Evolutionary conservation across 352 stramenopile genomes (phyloP), one percentile per base, ranked within the genome.

Genomic region (Phytophthora aleatoria): DNA sequence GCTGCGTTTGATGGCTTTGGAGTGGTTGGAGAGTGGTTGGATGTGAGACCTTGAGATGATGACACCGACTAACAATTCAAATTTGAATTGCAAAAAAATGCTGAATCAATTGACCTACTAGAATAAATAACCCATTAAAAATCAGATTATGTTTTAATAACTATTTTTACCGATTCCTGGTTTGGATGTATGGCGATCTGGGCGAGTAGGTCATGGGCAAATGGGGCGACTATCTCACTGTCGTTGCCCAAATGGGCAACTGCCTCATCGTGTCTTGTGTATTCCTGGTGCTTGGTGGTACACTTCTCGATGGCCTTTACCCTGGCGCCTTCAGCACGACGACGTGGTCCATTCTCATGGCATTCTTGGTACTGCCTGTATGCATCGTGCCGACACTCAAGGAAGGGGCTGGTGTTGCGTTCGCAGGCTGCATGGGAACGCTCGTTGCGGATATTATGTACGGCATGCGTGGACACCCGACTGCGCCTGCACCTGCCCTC

Each of bases 271-370:
- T 67, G 6, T 50, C 59, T 12, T 60, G 50, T 16, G 59, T 61
- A 24, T 67, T 67, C 52, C 51, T 67, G 31, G 76, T 85, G 57
- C 71, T 85, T 28, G 76, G 76, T 11, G 73, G 76, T 36, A 82
- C 59, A 6, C 50, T 83, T 9, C 60, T 82, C 1, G 50, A 67
- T 16, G 52, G 43, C 2, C 74, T 86, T 11, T 82, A 84, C 48
- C 77, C 77, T 13, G 54, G n/a, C n/a, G 50, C 59, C 27, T 67
- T 67, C 51, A 67, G 59, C 15, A 57, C 55, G 31, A 63, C 61
- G 41, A 73, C 61, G 16, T 77, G 69, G 69, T 77, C 74, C 20
- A 72, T 77, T 27, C 52, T 77, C 20, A 77, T 77, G 69, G 68
- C 63, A 31, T n/a, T 73, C 27, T 53, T 53, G 27, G 50, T 76